These are phyloP conservation scores for Epichloe scottii DNA, from an alignment of 2,329 filamentous ascomycete genomes.

Conservation along the genomic window DNA sequence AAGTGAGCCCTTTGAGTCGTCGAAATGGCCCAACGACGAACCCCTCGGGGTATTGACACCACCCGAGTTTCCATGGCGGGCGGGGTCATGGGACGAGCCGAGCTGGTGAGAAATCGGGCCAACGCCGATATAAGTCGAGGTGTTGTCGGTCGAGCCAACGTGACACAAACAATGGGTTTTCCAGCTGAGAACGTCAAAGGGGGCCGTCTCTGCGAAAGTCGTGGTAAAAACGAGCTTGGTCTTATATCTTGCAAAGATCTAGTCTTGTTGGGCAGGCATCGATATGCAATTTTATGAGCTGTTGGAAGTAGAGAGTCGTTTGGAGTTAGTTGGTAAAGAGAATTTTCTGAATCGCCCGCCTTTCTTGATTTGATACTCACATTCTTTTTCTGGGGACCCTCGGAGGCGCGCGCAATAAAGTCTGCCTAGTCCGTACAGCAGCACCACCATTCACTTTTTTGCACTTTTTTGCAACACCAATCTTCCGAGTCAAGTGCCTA, in stretches of 20 bases:
- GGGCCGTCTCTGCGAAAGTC: too few species aligned
- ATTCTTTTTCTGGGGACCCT: background rate
- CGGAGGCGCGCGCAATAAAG: background rate
- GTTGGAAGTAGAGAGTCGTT: background rate
- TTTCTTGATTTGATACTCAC: background rate
- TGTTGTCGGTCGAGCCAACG: background rate
- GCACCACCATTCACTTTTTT: background rate
- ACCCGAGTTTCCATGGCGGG: slow-evolving; percentile 28
- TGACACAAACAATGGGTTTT: background rate
- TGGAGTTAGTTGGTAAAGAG: background rate
- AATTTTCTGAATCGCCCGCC: background rate
- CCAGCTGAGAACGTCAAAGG: too few species aligned
- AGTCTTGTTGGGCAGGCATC: background rate
- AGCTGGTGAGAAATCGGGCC: slow-evolving; percentile 4
- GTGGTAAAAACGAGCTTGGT: too few species aligned
- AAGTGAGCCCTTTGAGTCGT: slow-evolving; percentile 13
- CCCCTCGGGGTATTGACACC: slow-evolving; percentile 20
- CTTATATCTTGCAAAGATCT: background rate
- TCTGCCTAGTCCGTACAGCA: background rate
- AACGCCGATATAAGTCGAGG: slow-evolving; percentile 16
- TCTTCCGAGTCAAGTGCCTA: background rate
- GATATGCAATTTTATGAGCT: background rate
- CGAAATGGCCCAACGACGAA: slow-evolving; percentile 23
- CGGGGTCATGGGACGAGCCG: background rate
- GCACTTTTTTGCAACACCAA: background rate